Percentiles rank a stretch among this genome's conserved stretches.
phyloP scores from a whole-genome alignment of 352 stramenopile species.

The Globisporangium spiculum region DNA sequence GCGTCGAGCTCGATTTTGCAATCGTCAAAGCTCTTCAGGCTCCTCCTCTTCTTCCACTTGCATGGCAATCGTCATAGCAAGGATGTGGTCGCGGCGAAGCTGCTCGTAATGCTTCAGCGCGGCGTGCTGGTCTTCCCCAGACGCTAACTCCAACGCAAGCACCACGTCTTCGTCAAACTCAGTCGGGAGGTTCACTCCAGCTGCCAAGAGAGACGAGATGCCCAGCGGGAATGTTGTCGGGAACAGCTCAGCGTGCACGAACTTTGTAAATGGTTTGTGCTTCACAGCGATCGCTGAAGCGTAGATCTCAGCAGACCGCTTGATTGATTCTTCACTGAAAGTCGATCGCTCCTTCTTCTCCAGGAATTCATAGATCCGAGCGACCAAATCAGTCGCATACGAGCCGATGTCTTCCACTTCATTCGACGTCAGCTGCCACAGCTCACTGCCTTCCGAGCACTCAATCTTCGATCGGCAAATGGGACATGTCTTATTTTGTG shows the following conservation, averaged over 20 bases:
- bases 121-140: conserved; percentile 61
- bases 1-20: not conserved
- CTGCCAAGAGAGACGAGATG: conserved; percentile 42
- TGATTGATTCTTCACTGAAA: conserved; percentile 41
- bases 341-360: conserved; percentile 58
- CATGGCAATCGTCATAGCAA: conserved; percentile 53
- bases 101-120: conserved; percentile 66
- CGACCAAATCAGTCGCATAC: conserved; percentile 75
- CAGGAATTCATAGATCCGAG: conserved; percentile 77
- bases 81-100: conserved; percentile 44
- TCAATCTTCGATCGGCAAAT: conserved; percentile 73
- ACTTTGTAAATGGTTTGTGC: conserved; percentile 45
- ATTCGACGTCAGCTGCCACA: conserved; percentile 71
- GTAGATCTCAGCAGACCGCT: conserved; percentile 47
- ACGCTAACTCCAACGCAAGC: conserved; percentile 59
- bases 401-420: conserved; percentile 69
- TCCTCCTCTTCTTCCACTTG: conserved; percentile 42
- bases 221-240: conserved; percentile 46
- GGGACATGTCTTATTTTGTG: conserved; percentile 74
- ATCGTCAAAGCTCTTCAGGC: conserved; percentile 42
- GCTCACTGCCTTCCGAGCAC: conserved; percentile 71
- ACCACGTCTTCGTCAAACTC: conserved; percentile 61
- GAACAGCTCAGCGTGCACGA: conserved; percentile 53
- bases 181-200: conserved; percentile 33
- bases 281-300: conserved; percentile 41